phyloP scores from a whole-genome alignment of 2,329 filamentous ascomycete genomes.

The Aspergillus quadricinctus region DNA sequence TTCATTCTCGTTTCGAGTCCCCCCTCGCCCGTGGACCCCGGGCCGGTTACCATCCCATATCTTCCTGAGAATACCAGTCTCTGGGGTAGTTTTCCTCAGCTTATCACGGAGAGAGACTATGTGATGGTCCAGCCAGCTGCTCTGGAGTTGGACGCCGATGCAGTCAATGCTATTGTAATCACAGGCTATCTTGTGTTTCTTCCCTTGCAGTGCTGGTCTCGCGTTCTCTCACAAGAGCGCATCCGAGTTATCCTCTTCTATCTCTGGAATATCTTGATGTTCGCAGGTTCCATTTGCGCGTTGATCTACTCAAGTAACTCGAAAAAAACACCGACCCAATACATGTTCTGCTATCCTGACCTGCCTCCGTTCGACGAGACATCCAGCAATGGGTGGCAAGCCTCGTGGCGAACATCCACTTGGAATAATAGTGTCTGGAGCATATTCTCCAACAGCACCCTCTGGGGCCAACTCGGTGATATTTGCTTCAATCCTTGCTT shows the following conservation, averaged over 20 bases:
- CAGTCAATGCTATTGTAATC: conserved; percentile 30
- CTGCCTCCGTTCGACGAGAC: conserved; percentile 17
- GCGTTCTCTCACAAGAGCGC: conserved; percentile 22
- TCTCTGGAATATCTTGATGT: conserved; percentile 29
- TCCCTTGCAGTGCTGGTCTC: conserved; percentile 32
- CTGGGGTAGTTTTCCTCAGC: conserved; percentile 11
- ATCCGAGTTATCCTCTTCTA: conserved; percentile 25
- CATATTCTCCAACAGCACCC: conserved; percentile 20
- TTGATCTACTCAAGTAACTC: conserved; percentile 20
- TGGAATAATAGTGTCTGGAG: conserved; percentile 30
- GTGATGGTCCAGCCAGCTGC: conserved; percentile 25
- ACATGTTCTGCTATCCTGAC: conserved; percentile 29
- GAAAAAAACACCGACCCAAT: conserved; percentile 19
- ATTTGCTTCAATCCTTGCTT: conserved; percentile 33
- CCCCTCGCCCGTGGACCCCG: conserved; percentile 3
- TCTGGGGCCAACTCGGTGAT: conserved; percentile 19
- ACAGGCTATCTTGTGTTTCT: conserved; percentile 33
- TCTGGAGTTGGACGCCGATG: conserved; percentile 29
- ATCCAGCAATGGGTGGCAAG: conserved; percentile 25
- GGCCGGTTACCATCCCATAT: conserved; percentile 21
- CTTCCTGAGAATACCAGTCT: conserved; percentile 15
- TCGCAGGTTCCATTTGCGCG: conserved; percentile 26
- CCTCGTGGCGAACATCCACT: conserved; percentile 17
- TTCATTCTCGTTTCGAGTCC: conserved; percentile 27
- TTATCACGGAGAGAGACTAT: conserved; percentile 16